Conservation (phyloP, 139 green algal species). For the Chlamydomonas incerta region DNA sequence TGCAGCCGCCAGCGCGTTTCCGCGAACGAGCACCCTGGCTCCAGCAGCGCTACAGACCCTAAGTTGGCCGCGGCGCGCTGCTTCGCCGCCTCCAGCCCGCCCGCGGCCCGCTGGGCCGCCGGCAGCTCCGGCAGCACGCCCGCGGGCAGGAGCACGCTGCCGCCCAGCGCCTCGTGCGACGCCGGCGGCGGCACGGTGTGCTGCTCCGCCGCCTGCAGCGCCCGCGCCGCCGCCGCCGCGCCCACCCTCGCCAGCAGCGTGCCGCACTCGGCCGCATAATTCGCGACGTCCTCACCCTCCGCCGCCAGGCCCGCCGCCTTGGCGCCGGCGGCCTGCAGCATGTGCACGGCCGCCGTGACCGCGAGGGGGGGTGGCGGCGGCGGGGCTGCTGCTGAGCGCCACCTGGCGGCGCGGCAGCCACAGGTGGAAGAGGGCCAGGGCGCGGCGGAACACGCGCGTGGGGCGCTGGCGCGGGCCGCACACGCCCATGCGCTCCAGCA, state of each 20-base stretch:
- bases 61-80: conserved; percentile 41
- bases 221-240: no score
- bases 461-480: background rate
- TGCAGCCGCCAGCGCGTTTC: background rate
- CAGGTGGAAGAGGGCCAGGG: conserved; percentile 51
- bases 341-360: conserved; percentile 44
- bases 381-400: background rate
- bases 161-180: no score
- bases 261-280: conserved; percentile 40
- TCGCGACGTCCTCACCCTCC: conserved; percentile 19
- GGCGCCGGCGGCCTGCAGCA: conserved; percentile 43
- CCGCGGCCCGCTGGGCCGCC: conserved; percentile 16
- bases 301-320: conserved; percentile 48
- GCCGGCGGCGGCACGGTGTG: no score
- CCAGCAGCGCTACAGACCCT: conserved; percentile 32
- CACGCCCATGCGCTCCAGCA: background rate
- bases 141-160: no score
- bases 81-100: conserved; percentile 1
- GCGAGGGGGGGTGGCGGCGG: background rate
- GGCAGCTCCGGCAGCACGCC: background rate
- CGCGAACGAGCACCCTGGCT: background rate
- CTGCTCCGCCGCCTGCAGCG: no score
- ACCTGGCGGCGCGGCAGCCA: conserved; percentile 53
- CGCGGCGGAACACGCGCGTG: background rate
- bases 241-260: background rate